Percentiles rank a stretch among this genome's conserved stretches.
phyloP scores from a whole-genome alignment of 306 rosid species.

The Rosa multiflora region DNA sequence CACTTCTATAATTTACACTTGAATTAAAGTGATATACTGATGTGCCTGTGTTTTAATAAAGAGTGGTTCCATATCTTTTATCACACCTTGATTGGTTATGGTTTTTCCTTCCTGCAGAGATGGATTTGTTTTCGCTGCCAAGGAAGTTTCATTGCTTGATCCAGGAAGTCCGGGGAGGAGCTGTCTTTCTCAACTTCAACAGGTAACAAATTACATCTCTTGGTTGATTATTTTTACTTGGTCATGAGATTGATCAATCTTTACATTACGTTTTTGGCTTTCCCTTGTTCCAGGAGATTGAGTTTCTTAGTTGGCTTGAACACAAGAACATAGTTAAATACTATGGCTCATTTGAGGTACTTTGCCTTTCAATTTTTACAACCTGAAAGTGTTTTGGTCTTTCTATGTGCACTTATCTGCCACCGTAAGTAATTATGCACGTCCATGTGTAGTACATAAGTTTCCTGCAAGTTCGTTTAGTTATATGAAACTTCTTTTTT shows the following conservation, averaged over 20 bases:
- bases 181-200: background rate
- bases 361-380: background rate
- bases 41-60: too few relatives aligned
- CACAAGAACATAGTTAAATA: slow-evolving; percentile 90
- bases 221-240: too few relatives aligned
- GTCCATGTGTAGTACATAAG: background rate
- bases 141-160: slow-evolving; percentile 1
- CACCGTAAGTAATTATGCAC: background rate
- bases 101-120: background rate
- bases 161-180: background rate
- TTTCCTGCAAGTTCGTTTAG: background rate
- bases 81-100: too few relatives aligned
- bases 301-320: slow-evolving; percentile 78
- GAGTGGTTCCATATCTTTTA: too few relatives aligned
- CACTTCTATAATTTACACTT: too few relatives aligned
- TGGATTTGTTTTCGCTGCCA: background rate
- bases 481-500: background rate
- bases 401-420: slow-evolving; percentile 1
- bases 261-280: background rate
- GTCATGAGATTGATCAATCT: too few relatives aligned
- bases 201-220: background rate
- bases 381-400: background rate
- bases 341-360: slow-evolving; percentile 75
- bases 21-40: too few relatives aligned
- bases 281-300: slow-evolving; percentile 65